A percentile compares a stretch with the other conserved stretches of the same genome.
These are phyloP conservation scores for Eutrema heterophyllum DNA, from an alignment of 345 rosid genomes.

Conservation along the genomic window DNA sequence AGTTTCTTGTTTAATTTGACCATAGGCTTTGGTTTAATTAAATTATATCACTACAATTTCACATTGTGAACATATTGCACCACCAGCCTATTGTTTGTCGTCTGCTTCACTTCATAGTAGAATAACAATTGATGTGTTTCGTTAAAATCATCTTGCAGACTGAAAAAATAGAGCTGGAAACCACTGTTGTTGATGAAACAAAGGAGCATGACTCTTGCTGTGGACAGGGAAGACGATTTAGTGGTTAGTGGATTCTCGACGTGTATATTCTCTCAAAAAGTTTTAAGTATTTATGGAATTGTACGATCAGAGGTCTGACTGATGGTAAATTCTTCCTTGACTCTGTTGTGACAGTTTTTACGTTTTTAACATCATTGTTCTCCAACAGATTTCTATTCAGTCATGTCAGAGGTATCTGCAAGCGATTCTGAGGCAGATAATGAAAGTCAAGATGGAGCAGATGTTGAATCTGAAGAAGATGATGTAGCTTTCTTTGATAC, in stretches of 20 bases:
- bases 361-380: conserved; percentile 9
- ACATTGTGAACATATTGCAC: conserved; percentile 1
- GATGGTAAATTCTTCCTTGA: not conserved
- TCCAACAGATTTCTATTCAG: conserved; percentile 94
- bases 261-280: not conserved
- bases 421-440: conserved; percentile 87
- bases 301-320: not conserved
- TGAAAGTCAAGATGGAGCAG: conserved; percentile 90
- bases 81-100: not conserved
- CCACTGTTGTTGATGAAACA: conserved; percentile 97
- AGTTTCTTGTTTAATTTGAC: not conserved
- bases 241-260: conserved; percentile 54
- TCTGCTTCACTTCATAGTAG: not conserved
- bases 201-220: conserved; percentile 87
- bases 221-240: conserved; percentile 85
- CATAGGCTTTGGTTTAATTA: not conserved
- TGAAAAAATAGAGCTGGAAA: conserved; percentile 94
- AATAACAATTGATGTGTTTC: not conserved
- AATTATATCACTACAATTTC: not conserved
- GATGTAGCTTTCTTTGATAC: conserved; percentile 77
- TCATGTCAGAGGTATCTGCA: conserved; percentile 89
- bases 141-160: conserved; percentile 47
- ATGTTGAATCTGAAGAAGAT: conserved; percentile 90
- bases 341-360: not conserved
- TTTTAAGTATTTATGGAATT: not conserved